Evolutionary conservation across 306 rosid genomes (phyloP), one percentile per base, ranked within the genome.

Genomic region (Glycyrrhiza uralensis): DNA sequence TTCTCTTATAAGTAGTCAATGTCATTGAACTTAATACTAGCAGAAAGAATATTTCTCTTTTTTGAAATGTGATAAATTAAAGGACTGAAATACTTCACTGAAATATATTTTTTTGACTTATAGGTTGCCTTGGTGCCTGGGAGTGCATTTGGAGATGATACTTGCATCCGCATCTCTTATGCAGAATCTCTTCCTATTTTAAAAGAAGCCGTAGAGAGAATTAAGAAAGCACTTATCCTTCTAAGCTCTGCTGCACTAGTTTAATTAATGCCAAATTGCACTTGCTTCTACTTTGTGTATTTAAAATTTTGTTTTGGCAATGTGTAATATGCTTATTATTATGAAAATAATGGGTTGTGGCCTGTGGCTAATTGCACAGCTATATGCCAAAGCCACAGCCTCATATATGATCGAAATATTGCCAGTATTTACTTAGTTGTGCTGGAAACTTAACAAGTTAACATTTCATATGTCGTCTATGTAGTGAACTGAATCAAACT

Each of bases 41-140:
- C n/a, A n/a, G n/a, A n/a, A n/a, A n/a, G n/a, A n/a, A n/a, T n/a
- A n/a, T n/a, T n/a, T n/a, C n/a, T n/a, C n/a, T n/a, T n/a, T n/a
- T n/a, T n/a, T n/a, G n/a, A n/a, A n/a, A n/a, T n/a, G n/a, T n/a
- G n/a, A n/a, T n/a, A n/a, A n/a, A n/a, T n/a, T n/a, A n/a, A n/a
- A n/a, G n/a, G n/a, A n/a, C n/a, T n/a, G n/a, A n/a, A n/a, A n/a
- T n/a, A n/a, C n/a, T n/a, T n/a, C n/a, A n/a, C n/a, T n/a, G n/a
- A n/a, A n/a, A n/a, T n/a, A n/a, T n/a, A n/a, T n/a, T n/a, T n/a
- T n/a, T n/a, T n/a, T n/a, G n/a, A n/a, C 74, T 55, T 68, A 81
- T 80, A 74, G 99, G 97, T 95, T 41, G 99, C 99, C 5, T 33
- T 91, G 44, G 99, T 95, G 32, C 99, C 99, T 0, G 99, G 99